Evolutionary conservation across 2,329 filamentous ascomycete genomes (phyloP).

Genomic region (Penicillium sp.): DNA sequence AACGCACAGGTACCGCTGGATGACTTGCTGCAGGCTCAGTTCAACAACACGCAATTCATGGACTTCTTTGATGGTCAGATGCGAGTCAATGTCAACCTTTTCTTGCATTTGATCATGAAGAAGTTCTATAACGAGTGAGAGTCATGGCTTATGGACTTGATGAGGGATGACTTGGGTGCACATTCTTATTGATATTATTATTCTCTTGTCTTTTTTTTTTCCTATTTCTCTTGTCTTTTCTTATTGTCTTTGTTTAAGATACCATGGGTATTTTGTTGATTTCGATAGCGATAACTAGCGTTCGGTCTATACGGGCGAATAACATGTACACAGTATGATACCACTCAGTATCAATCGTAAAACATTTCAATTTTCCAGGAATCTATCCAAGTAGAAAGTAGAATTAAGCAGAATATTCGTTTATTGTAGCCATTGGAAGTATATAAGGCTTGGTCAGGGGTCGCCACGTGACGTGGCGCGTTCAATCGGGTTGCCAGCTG

Average conservation of each 20-base stretch:
- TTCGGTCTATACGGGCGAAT: conserved; percentile 16
- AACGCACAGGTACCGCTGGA: conserved; percentile 87
- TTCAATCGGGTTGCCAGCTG: conserved; percentile 26
- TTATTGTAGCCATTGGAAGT: conserved; percentile 2
- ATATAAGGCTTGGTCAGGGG: conserved; percentile 25
- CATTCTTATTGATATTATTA: conserved; percentile 20
- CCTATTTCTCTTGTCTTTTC: conserved; percentile 2
- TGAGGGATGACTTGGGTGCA: conserved; percentile 18
- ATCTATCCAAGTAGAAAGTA: neutral
- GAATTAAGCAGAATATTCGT: neutral
- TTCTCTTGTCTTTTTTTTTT: conserved; percentile 12
- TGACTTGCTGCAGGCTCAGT: conserved; percentile 92
- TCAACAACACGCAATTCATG: conserved; percentile 95
- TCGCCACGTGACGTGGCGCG: conserved; percentile 31
- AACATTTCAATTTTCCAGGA: neutral
- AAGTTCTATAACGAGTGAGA: conserved; percentile 76
- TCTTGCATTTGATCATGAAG: conserved; percentile 96
- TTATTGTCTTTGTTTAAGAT: conserved; percentile 19
- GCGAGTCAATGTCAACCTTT: conserved; percentile 90
- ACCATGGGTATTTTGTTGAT: conserved; percentile 22
- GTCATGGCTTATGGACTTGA: conserved; percentile 18
- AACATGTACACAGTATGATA: conserved; percentile 23
- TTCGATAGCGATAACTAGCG: conserved; percentile 24
- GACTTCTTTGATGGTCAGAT: conserved; percentile 85
- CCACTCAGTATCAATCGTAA: conserved; percentile 2